Conservation (phyloP, 1,284 basidiomycete species). For the Puccinia polysora region DNA sequence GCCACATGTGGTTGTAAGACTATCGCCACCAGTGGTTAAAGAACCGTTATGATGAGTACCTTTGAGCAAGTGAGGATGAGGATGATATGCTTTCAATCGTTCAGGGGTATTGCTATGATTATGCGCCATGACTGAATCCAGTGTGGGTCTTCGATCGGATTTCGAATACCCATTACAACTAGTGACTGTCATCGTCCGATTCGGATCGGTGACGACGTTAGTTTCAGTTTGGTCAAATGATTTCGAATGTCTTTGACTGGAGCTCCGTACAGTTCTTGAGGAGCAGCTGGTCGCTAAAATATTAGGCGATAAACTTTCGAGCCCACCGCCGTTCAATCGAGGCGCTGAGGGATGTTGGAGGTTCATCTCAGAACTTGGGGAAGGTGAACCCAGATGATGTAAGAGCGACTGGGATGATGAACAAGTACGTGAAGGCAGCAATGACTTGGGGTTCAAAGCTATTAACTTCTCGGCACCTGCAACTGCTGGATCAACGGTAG, state of each 20-base stretch:
- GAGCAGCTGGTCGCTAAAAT: too few species aligned
- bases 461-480: conserved; percentile 17
- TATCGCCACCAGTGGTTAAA: background rate
- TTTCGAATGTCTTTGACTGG: too few species aligned
- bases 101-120: conserved; percentile 16
- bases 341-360: conserved; percentile 13
- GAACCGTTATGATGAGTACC: conserved; percentile 15
- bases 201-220: too few species aligned
- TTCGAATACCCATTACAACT: conserved; percentile 8
- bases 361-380: background rate
- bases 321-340: too few species aligned
- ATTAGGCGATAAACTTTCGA: too few species aligned
- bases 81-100: conserved; percentile 3
- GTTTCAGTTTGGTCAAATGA: too few species aligned
- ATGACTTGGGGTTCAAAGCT: conserved; percentile 1
- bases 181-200: background rate
- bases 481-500: background rate
- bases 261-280: conserved; percentile 7
- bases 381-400: too few species aligned
- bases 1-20: too few species aligned
- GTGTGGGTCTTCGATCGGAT: conserved; percentile 27
- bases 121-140: conserved; percentile 39
- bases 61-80: too few species aligned
- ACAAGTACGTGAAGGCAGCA: background rate
- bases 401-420: too few species aligned